Conservation (phyloP, 495 filamentous ascomycete species). For the Aspergillus indologenus region DNA sequence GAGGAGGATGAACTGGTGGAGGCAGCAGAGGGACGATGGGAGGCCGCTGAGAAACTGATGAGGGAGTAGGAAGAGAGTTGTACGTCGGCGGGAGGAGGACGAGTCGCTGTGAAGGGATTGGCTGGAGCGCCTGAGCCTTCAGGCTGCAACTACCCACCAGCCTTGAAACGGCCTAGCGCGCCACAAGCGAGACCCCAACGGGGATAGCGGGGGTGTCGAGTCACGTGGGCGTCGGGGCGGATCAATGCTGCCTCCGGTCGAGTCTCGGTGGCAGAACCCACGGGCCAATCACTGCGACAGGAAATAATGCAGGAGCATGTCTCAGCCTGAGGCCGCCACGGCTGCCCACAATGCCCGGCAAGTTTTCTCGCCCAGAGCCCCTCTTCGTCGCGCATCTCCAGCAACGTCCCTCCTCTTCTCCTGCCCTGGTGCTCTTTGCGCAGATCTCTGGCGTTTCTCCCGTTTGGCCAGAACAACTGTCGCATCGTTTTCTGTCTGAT, state of each 20-base stretch:
- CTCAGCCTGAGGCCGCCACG: constrained; percentile 20
- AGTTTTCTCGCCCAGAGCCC: constrained; percentile 30
- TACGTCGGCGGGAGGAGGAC: constrained; percentile 28
- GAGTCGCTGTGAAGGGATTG: constrained; percentile 34
- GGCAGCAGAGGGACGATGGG: constrained; percentile 25
- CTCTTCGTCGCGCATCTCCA: constrained; percentile 23
- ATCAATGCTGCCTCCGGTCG: constrained; percentile 19
- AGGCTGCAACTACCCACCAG: constrained; percentile 25
- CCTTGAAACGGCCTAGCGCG: neutral
- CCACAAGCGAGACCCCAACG: constrained; percentile 24
- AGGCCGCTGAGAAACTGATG: constrained; percentile 30
- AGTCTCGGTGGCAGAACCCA: constrained; percentile 2
- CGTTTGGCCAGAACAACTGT: constrained; percentile 16
- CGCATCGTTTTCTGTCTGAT: constrained; percentile 14
- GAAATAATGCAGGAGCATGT: constrained; percentile 25
- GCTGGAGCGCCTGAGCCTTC: constrained; percentile 26
- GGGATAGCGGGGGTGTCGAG: constrained; percentile 4
- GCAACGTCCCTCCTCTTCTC: constrained; percentile 16
- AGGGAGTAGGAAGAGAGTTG: constrained; percentile 33
- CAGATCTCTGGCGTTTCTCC: constrained; percentile 20
- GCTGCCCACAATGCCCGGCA: constrained; percentile 30
- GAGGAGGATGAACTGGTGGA: constrained; percentile 23
- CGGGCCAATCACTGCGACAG: constrained; percentile 27
- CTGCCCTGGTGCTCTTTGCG: constrained; percentile 15
- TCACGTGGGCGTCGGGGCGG: constrained; percentile 26